Base-by-base conservation (phyloP, 345 rosid species). In the Eucalyptus grandis region DNA sequence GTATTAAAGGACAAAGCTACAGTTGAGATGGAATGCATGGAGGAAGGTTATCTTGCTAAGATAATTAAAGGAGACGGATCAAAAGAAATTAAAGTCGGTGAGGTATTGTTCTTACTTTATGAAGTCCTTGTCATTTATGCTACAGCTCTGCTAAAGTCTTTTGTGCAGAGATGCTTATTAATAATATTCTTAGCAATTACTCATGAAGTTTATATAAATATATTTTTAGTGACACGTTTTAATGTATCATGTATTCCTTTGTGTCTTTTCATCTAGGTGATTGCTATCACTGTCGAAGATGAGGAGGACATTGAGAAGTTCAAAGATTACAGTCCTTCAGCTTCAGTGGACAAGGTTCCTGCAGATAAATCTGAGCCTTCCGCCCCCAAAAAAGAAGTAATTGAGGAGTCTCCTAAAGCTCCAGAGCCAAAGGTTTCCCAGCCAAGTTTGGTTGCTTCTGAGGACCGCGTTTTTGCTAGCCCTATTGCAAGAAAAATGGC, bases 11-110 rank as follows among this genome's bases (percentile, higher is more conserved):
- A 98, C 90, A 98, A 98, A 93, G 98, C 99, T 86, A 98, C 99
- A 7, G 98, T 97, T 56, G 98, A 98, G 95, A 95, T 98, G 99
- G 99, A 98, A 93, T 95, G 99, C 93, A 98, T 98, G 99, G 99
- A 98, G 91, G 99, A 98, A 89, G 99, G 99, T 72, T 98, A 91
- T 89, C 99, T 98, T 87, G 99, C 99, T 89, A 98, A 96, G 95
- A 98, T 98, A 90, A 53, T 97, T 90, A 94, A 95, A 90, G 96
- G 93, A 83, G 99, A 97, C 37, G 99, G 98, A n/a, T 88, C 98
- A 60, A 97, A 96, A 92, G 98, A 94, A 93, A 96, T 98, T 90
- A 92, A 98, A 96, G 98, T 98, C 89, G 98, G 99, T 21, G 98
- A 98, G 98, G 99, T 98, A 95, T 85, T 89, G 88, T 72, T 51